phyloP scores from a whole-genome alignment of 2,329 filamentous ascomycete species.

The Botrytis deweyae region DNA sequence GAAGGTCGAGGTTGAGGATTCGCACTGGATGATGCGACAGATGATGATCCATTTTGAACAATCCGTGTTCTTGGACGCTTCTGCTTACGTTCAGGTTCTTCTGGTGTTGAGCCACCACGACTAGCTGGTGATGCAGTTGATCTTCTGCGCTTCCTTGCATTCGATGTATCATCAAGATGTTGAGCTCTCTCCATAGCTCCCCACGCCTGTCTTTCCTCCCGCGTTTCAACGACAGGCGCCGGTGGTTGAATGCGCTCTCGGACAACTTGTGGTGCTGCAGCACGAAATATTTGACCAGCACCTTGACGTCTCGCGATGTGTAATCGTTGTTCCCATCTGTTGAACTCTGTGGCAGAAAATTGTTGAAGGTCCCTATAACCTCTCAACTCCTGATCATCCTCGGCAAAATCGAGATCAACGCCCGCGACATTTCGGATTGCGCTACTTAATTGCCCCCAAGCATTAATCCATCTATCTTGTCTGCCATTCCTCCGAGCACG shows the following conservation, averaged over 20 bases:
- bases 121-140: conserved; percentile 66
- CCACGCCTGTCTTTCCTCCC: conserved; percentile 84
- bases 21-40: conserved; percentile 31
- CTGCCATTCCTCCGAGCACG: conserved; percentile 58
- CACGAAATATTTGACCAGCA: conserved; percentile 68
- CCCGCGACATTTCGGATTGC: conserved; percentile 66
- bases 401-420: conserved; percentile 81
- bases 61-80: conserved; percentile 83
- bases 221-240: conserved; percentile 63
- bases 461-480: conserved; percentile 82
- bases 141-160: conserved; percentile 68
- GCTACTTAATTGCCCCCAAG: conserved; percentile 68
- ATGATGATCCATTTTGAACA: conserved; percentile 52
- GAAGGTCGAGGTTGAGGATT: not conserved
- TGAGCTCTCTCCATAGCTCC: conserved; percentile 84
- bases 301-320: conserved; percentile 79
- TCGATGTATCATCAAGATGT: conserved; percentile 56
- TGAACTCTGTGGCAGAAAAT: conserved; percentile 56
- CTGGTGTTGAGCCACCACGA: conserved; percentile 54
- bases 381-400: conserved; percentile 59
- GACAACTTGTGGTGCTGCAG: conserved; percentile 63
- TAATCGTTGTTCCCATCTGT: conserved; percentile 80
- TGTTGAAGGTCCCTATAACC: conserved; percentile 55
- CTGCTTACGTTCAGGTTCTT: conserved; percentile 75
- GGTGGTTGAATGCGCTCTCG: conserved; percentile 43